Percentiles rank a stretch among this genome's conserved stretches.
These are phyloP conservation scores for Bacterosira constricta DNA, from an alignment of 108 stramenopile genomes.

Conservation along the genomic window DNA sequence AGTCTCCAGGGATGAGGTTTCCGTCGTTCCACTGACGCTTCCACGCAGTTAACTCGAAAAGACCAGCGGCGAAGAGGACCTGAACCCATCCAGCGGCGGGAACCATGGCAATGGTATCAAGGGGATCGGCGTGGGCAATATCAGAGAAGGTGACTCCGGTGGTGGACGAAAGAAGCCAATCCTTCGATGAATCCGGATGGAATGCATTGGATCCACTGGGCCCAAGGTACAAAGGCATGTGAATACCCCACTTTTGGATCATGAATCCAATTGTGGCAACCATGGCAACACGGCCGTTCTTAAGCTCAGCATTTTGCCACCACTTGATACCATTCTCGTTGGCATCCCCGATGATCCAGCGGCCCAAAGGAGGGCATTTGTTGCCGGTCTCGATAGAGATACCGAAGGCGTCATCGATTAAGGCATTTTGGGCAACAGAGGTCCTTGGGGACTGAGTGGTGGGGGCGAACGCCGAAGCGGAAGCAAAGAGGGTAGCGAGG, in stretches of 20 bases:
- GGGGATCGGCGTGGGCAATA: conserved; percentile 62
- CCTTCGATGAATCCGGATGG: conserved; percentile 58
- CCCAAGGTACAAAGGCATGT: conserved; percentile 78
- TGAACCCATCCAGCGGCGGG: conserved; percentile 71
- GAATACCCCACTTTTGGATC: conserved; percentile 72
- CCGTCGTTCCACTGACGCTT: conserved; percentile 66
- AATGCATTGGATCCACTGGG: conserved; percentile 74
- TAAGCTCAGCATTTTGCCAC: conserved; percentile 84
- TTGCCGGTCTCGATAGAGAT: conserved; percentile 71
- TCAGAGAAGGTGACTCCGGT: conserved; percentile 70
- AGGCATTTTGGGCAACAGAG: conserved; percentile 40
- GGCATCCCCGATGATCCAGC: conserved; percentile 68
- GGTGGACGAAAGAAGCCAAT: conserved; percentile 40
- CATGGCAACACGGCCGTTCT: conserved; percentile 82
- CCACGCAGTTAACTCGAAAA: conserved; percentile 72
- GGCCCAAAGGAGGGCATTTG: conserved; percentile 78
- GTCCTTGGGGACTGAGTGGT: conserved; percentile 23
- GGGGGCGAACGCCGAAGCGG: conserved; percentile 44
- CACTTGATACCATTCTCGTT: conserved; percentile 69
- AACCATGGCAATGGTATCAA: conserved; percentile 73
- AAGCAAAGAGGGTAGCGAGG: conserved; percentile 15
- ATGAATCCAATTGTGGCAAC: conserved; percentile 78
- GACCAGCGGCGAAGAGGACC: conserved; percentile 66
- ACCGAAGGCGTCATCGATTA: conserved; percentile 72
- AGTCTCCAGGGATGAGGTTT: conserved; percentile 67